Percentiles rank a stretch among this genome's conserved stretches.
These are phyloP conservation scores for Fusarium concolor DNA, from an alignment of 2,329 filamentous ascomycete genomes.

Conservation along the genomic window DNA sequence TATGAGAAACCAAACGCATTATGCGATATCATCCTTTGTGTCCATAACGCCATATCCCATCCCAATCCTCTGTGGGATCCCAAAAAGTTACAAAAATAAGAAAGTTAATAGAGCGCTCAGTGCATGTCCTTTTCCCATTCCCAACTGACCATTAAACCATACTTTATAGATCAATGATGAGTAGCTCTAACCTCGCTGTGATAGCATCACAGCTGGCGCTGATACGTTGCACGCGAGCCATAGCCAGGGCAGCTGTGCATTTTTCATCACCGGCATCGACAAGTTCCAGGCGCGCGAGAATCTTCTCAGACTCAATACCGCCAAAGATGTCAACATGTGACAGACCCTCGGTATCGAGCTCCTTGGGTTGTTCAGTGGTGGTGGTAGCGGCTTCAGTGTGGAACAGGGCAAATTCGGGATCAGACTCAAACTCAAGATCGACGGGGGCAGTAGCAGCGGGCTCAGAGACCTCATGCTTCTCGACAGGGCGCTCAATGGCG, in stretches of 20 bases:
- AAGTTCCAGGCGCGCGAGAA: slow-evolving; percentile 71
- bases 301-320: slow-evolving; percentile 72
- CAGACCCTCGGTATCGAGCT: slow-evolving; percentile 58
- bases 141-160: background rate
- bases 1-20: slow-evolving; percentile 34
- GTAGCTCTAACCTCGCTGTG: slow-evolving; percentile 53
- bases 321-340: slow-evolving; percentile 60
- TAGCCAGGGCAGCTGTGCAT: slow-evolving; percentile 55
- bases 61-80: slow-evolving; percentile 38
- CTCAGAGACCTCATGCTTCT: slow-evolving; percentile 50
- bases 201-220: slow-evolving; percentile 53
- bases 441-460: slow-evolving; percentile 44
- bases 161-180: slow-evolving; percentile 51
- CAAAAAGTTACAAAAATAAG: slow-evolving; percentile 37
- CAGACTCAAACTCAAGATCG: slow-evolving; percentile 71
- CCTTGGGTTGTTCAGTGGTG: slow-evolving; percentile 46
- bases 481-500: slow-evolving; percentile 62
- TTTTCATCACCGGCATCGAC: slow-evolving; percentile 67
- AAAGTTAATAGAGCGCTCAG: slow-evolving; percentile 43
- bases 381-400: slow-evolving; percentile 55
- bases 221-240: slow-evolving; percentile 64
- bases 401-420: slow-evolving; percentile 72
- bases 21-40: slow-evolving; percentile 42
- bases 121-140: slow-evolving; percentile 32
- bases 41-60: slow-evolving; percentile 41